Base-by-base conservation (phyloP, 2,329 filamentous ascomycete species). In the Neopestalotiopsis clavispora region DNA sequence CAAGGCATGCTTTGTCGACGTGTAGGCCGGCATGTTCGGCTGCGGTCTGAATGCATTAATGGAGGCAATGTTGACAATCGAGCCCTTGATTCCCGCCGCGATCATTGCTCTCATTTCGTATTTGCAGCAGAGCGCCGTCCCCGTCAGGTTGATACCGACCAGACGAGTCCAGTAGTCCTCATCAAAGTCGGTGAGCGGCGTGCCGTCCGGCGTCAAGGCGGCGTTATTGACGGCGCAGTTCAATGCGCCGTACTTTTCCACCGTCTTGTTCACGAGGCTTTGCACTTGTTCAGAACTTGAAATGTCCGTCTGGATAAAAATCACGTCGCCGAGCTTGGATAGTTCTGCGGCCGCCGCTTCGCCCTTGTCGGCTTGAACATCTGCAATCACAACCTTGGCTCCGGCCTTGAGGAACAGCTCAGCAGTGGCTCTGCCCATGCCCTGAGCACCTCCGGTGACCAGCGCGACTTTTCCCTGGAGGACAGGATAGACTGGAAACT, bases 181-280 rank as follows among this genome's bases (percentile, higher is more conserved):
- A 5, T 77, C 77, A 20, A 80, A 78, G 2, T 78, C 77, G 7
- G 74, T 73, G 30, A 83, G 70, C 4, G 72, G 67, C 28, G 69
- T 71, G 2, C 45, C 70, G n/a, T 74, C 72, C 1, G 76, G 72
- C 12, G 75, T 77, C 12, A 77, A 71, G 1, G 80, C 79, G 1
- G 82, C 72, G 10, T 73, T 82, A 66, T 85, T 84, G 66, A 83
- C 81, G 1, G 84, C 81, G 5, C 82, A 80, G 59, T 85, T 79
- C 0, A 86, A 70, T 9, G 72, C 73, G 0, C 81, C 82, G 32
- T 81, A 80, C 17, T 67, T 73, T 9, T 74, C 60, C 0, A 83
- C 72, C 0, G 80, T 82, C 66, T 78, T 58, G 38, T 73, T 28
- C 65, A 80, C 74, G 38, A 72, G 69, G 20, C 40, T 66, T 32